These are phyloP conservation scores for Leccinum variabile DNA, from an alignment of 1,284 basidiomycete species.

Conservation along the genomic window DNA sequence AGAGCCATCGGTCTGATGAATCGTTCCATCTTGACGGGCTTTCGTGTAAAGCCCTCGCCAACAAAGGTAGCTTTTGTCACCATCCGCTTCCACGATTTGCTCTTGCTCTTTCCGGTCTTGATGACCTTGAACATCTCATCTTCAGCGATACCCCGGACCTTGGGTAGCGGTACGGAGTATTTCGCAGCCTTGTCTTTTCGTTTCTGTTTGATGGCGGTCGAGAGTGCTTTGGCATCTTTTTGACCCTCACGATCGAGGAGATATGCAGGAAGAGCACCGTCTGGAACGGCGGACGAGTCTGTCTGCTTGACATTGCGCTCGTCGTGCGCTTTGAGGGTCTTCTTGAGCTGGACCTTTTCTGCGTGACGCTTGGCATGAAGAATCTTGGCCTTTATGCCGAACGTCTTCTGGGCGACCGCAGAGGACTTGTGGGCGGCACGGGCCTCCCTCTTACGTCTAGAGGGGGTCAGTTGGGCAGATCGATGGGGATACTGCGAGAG, in stretches of 20 bases:
- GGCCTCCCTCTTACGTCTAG: slow-evolving; percentile 91
- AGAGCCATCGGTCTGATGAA: slow-evolving; percentile 98
- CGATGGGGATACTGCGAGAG: slow-evolving; percentile 3
- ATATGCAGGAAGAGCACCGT: slow-evolving; percentile 91
- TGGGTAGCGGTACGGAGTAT: slow-evolving; percentile 95
- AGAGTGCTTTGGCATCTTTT: slow-evolving; percentile 96
- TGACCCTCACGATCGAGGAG: slow-evolving; percentile 96
- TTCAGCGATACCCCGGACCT: slow-evolving; percentile 97
- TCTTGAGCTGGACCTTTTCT: slow-evolving; percentile 99
- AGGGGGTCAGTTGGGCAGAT: slow-evolving; percentile 7
- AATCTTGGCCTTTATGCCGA: slow-evolving; percentile 97
- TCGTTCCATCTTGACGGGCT: slow-evolving; percentile 98
- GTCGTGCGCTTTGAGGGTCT: slow-evolving; percentile 98
- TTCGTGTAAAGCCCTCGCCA: slow-evolving; percentile 96
- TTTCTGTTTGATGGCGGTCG: slow-evolving; percentile 98
- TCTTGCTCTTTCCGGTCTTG: slow-evolving; percentile 96
- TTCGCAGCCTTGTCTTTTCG: slow-evolving; percentile 99
- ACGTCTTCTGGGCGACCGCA: slow-evolving; percentile 87
- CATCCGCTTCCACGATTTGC: slow-evolving; percentile 99
- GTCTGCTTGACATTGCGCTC: slow-evolving; percentile 97
- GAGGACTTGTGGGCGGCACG: slow-evolving; percentile 89
- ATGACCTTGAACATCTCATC: slow-evolving; percentile 99
- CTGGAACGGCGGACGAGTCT: slow-evolving; percentile 77
- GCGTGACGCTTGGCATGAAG: slow-evolving; percentile 94
- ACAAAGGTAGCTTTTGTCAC: slow-evolving; percentile 99